These are phyloP conservation scores for Fusarium fracticaudum DNA, from an alignment of 2,329 filamentous ascomycete species.

Conservation along the genomic window DNA sequence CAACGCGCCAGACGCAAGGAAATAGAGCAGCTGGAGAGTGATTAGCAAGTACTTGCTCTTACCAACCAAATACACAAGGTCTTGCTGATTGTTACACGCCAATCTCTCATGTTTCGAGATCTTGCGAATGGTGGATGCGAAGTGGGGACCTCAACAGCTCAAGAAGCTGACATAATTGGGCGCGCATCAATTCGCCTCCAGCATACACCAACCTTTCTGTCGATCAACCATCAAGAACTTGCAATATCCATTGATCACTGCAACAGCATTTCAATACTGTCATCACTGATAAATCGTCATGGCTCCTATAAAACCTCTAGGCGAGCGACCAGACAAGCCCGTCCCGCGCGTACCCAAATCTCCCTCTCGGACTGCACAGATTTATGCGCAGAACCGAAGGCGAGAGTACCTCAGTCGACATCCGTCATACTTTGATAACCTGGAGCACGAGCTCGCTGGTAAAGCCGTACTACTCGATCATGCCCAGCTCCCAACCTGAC, in stretches of 20 bases:
- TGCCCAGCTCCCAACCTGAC: slow-evolving; percentile 6
- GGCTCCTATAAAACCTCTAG: slow-evolving; percentile 24
- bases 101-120: background rate
- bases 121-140: background rate
- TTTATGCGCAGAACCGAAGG: slow-evolving; percentile 77
- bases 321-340: slow-evolving; percentile 46
- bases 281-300: slow-evolving; percentile 1
- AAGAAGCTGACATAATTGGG: slow-evolving; percentile 2
- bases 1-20: too few relatives aligned
- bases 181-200: background rate
- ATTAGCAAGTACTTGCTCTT: background rate
- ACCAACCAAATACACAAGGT: background rate
- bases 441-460: slow-evolving; percentile 67
- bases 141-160: background rate
- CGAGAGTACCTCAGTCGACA: slow-evolving; percentile 79
- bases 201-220: background rate
- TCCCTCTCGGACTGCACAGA: slow-evolving; percentile 53
- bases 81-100: background rate
- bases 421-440: slow-evolving; percentile 72
- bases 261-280: background rate
- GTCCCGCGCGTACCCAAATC: slow-evolving; percentile 57
- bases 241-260: background rate
- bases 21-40: background rate
- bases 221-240: background rate
- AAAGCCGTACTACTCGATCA: background rate